A percentile compares a stretch with the other conserved stretches of the same genome.
Conservation (phyloP, 2,329 filamentous ascomycete genomes). For the Neopestalotiopsis clavispora region DNA sequence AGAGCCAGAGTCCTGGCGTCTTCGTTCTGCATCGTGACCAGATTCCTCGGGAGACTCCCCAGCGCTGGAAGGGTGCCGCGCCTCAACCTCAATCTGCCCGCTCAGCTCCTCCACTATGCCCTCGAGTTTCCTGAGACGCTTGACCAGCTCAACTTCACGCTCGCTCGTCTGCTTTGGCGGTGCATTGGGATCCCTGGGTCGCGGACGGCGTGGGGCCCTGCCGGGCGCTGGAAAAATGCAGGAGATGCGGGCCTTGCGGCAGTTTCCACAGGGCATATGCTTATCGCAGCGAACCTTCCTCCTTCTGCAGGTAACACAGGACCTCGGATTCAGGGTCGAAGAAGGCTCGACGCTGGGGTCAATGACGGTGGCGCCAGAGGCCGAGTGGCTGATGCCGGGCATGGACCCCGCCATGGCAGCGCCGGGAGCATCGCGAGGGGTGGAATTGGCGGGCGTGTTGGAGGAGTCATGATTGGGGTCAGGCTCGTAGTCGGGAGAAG, state of each 20-base stretch:
- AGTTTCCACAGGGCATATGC: constrained; percentile 77
- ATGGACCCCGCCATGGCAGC: neutral
- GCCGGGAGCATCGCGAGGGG: constrained; percentile 7
- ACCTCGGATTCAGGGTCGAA: constrained; percentile 37
- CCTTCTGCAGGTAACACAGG: constrained; percentile 56
- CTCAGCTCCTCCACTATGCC: constrained; percentile 75
- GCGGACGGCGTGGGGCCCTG: constrained; percentile 70
- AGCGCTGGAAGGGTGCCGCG: constrained; percentile 39
- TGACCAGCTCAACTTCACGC: constrained; percentile 71
- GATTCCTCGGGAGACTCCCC: constrained; percentile 44
- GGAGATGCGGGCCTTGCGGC: constrained; percentile 70
- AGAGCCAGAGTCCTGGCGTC: constrained; percentile 20
- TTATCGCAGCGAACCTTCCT: constrained; percentile 79
- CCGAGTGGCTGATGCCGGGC: constrained; percentile 21
- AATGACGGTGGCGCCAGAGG: constrained; percentile 35
- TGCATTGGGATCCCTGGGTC: constrained; percentile 69
- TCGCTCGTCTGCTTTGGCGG: constrained; percentile 63
- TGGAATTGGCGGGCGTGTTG: constrained; percentile 14
- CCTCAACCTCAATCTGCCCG: constrained; percentile 64
- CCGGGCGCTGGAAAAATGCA: constrained; percentile 79
- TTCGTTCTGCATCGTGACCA: constrained; percentile 26
- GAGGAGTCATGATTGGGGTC: constrained; percentile 5
- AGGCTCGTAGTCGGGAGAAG: constrained; percentile 8
- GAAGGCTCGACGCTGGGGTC: constrained; percentile 36
- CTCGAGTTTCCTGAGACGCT: constrained; percentile 73